Evolutionary conservation across 2,329 filamentous ascomycete genomes (phyloP), one percentile per base, ranked within the genome.

Genomic region (Cryphonectria parasitica): DNA sequence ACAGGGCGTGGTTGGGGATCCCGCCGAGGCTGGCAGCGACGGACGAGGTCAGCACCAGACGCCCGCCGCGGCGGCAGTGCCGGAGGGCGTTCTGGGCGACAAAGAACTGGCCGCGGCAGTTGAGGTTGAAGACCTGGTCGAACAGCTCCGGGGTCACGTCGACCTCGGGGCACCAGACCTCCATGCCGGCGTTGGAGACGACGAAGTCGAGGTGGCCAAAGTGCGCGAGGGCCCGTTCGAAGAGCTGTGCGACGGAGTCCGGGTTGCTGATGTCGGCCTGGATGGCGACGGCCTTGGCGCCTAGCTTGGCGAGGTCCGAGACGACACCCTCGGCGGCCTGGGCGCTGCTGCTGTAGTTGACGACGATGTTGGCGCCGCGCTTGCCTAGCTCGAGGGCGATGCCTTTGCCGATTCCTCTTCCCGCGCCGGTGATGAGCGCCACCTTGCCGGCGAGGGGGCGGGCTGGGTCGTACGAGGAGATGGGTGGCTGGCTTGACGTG

Each of bases 81-180:
- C 90, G 90, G 80, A 91, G 91, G 8, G 88, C 92, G 70, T 92
- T 89, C 82, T 93, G 90, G 28, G 91, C 91, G 67, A 94, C 91
- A 79, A 94, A 93, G 84, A 93, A 93, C 81, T 93, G 90, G 63
- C 89, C 90, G 56, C 89, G 85, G 72, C 88, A 86, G 83, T 92
- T 92, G 76, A 92, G 84, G 83, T 89, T 88, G 83, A 92, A 92
- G 74, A 92, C 89, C 75, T 89, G 85, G 80, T 92, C 90, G 81
- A 89, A 92, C 75, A 91, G 90, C 82, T 91, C 90, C 78, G 89
- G 87, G 5, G 88, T 87, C 49, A 92, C 89, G 74, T 92, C 89
- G 77, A 90, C 87, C 75, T 90, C 89, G 79, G 89, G 86, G 78
- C 90, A 90, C 89, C 90, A 92, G 69, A 86, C 87, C 83, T 92